Base-by-base conservation (phyloP, 257 asterid species). In the Verbena officinalis region DNA sequence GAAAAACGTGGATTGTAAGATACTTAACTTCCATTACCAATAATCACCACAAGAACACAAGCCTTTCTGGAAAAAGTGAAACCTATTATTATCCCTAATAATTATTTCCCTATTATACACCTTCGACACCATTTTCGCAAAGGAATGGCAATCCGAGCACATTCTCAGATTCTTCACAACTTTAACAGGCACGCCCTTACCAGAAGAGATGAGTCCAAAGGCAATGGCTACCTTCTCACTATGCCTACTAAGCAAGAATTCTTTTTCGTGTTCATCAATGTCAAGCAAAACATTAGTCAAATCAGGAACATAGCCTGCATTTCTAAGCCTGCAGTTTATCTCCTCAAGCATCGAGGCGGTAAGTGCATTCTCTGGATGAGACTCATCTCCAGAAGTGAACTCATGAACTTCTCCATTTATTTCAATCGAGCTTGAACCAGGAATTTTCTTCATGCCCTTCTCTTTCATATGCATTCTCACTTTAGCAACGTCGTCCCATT, bases 71-170 rank as follows among this genome's bases (percentile, higher is more conserved):
- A 84, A 81, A 68, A 79, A 84, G 65, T 84, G 86, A 55, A 77
- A 81, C 68, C 91, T 70, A 23, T 81, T 75, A 57, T 78, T 81
- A 72, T 84, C 87, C 22, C 87, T 56, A 46, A 78, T 19, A 20
- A 75, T 69, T 21, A 79, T 70, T 16, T 77, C 81, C 21, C 88
- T 69, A 2, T 63, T 45, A 33, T 81, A 81, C 38, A 79, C 79
- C 52, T 64, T 64, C 0, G 91, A 84, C 31, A 75, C 86, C 67
- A 61, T 52, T 45, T 79, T 79, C 1, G 86, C 82, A 53, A 77
- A 84, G 9, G 74, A 66, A 65, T 84, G 91, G 70, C 91, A 84
- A 59, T 84, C 84, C 10, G 83, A 77, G 60, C 88, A 84, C 79
- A 84, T 84, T 9, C 88, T 52, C 15, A 84, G 81, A 71, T 84